Base-by-base conservation (phyloP, 1,284 basidiomycete genomes). In the Ceratobasidium sp. region DNA sequence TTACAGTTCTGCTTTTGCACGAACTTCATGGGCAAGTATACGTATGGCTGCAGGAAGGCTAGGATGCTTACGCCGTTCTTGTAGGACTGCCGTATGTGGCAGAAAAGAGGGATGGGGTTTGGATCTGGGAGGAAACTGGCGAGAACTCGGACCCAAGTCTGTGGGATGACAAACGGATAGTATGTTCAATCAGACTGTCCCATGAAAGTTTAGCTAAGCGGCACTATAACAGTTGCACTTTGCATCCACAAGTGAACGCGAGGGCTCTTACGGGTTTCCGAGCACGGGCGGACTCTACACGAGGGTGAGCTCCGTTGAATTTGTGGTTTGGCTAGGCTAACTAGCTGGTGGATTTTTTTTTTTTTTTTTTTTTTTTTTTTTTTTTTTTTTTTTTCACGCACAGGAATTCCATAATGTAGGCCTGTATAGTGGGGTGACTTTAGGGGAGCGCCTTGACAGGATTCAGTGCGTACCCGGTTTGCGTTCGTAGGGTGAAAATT, bases 271-370 rank as follows among this genome's bases (percentile, higher is more conserved):
- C 16, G 39, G 6, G 8, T 63, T 41, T n/a, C 3, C 41, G 16
- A 63, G 61, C 61, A 29, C 41, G n/a, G 61, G 24, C n/a, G 61
- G 61, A 31, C 22, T 63, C 1, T 63, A 24, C 41, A 63, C 39
- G 24, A 43, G 41, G 39, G 61, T 63, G 34, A 43, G 39, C 24
- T 16, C n/a, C 24, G 16, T 11, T 48, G 46, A 7, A 3, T 48
- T n/a, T 48, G 9, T 43, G n/a, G 46, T n/a, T n/a, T n/a, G 1
- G 7, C 46, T 48, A n/a, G 46, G 7, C n/a, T 48, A n/a, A 48
- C 43, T 16, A 1, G 19, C 14, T 37, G 24, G 29, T 16, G 22
- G n/a, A 14, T 1, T 53, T 53, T 7, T 6, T 3, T n/a, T 22
- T 51, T 16, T 6, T 51, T 51, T 22, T 51, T 16, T n/a, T 51